Evolutionary conservation across 2,329 filamentous ascomycete genomes (phyloP).

Genomic region (Chrysoporthe puriensis): DNA sequence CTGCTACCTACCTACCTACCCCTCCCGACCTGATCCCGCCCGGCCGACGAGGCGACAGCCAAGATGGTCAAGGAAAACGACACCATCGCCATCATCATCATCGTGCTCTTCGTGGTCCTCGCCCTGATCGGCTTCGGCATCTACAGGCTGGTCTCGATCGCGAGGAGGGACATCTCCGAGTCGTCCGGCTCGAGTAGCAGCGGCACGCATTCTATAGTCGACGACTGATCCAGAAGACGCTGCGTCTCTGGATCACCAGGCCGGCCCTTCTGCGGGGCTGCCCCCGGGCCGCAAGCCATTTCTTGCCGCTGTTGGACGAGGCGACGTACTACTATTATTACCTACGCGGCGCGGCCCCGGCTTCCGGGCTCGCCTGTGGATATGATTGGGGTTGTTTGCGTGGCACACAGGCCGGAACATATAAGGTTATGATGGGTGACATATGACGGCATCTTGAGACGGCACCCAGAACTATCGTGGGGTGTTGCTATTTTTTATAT

Average conservation of each 20-base stretch:
- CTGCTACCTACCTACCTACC: neutral
- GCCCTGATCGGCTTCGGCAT: conserved; percentile 66
- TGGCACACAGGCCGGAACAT: neutral
- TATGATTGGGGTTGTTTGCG: neutral
- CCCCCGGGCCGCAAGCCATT: too few relatives aligned
- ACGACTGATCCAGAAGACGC: conserved; percentile 3
- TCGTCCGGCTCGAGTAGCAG: conserved; percentile 33
- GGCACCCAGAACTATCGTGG: neutral
- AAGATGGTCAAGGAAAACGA: conserved; percentile 67
- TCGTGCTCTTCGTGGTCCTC: conserved; percentile 66
- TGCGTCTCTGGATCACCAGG: neutral
- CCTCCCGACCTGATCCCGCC: neutral
- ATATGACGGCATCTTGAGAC: neutral
- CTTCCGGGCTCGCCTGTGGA: neutral
- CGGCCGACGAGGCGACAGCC: conserved; percentile 30
- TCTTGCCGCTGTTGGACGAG: neutral
- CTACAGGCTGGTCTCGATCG: conserved; percentile 61
- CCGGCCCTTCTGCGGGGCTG: neutral
- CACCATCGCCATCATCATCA: conserved; percentile 70
- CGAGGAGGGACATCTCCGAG: conserved; percentile 48
- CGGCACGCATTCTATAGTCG: conserved; percentile 22
- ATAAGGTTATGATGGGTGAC: neutral
- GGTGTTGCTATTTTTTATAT: neutral
- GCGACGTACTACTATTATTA: neutral
- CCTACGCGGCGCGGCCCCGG: neutral